phyloP scores from a whole-genome alignment of 2,329 filamentous ascomycete genomes.

The Paradendryphiella salina region DNA sequence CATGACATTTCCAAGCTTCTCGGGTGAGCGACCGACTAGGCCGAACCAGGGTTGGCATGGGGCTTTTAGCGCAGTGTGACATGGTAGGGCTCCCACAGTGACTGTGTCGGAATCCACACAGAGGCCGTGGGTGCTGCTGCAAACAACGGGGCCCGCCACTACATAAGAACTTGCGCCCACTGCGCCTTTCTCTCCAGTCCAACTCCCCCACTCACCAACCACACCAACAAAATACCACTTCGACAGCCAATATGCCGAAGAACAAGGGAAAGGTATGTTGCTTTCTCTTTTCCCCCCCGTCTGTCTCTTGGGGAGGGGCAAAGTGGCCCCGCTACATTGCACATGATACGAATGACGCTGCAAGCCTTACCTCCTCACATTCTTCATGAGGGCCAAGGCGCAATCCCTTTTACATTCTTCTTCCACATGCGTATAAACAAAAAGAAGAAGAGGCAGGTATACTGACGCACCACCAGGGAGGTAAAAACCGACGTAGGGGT shows the following conservation, averaged over 20 bases:
- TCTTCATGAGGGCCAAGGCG: background rate
- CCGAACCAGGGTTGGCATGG: background rate
- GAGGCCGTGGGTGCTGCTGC: conserved; percentile 14
- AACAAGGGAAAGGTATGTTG: conserved; percentile 95
- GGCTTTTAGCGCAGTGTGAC: conserved; percentile 15
- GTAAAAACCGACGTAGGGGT: conserved; percentile 97
- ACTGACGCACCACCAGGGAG: conserved; percentile 63
- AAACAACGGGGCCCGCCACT: conserved; percentile 21
- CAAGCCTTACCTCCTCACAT: conserved; percentile 16
- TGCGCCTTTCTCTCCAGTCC: conserved; percentile 1
- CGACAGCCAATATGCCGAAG: conserved; percentile 77
- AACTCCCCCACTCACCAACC: conserved; percentile 7
- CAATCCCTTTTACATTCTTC: background rate
- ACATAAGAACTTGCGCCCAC: conserved; percentile 15
- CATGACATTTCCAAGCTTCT: background rate
- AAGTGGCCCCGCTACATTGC: conserved; percentile 22
- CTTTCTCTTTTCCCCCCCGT: background rate
- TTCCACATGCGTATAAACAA: background rate
- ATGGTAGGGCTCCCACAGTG: conserved; percentile 21
- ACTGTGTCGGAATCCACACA: conserved; percentile 14
- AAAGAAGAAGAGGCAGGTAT: background rate
- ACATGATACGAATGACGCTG: conserved; percentile 14
- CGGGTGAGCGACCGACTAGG: conserved; percentile 11
- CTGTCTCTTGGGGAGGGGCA: conserved; percentile 13
- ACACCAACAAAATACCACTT: conserved; percentile 7